Evolutionary conservation across 2,329 filamentous ascomycete species (phyloP), one percentile per base, ranked within the genome.

Genomic region (Botrytis tulipae): DNA sequence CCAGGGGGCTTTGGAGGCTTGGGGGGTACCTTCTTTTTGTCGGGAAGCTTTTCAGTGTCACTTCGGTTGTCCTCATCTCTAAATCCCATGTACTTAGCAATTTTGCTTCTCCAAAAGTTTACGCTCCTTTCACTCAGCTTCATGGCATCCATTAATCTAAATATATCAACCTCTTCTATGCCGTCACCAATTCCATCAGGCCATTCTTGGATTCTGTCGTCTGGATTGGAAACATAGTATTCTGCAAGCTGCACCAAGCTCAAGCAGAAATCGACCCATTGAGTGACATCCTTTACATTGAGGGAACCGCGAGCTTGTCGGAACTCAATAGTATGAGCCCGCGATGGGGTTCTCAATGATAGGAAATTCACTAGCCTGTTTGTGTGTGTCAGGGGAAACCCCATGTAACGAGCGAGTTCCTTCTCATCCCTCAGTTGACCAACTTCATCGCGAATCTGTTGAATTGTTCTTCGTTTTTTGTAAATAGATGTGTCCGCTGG

Each of bases 201-300:
- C 75, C 73, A 78, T 20, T 54, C 68, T 37, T 73, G 70, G 1
- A 76, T 66, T 42, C 65, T 70, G 29, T n/a, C 35, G 10, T 67
- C 61, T 40, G 74, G 72, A 51, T 77, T 59, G 2, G 63, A 37
- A 20, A 60, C 71, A 70, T 78, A 77, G 32, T 71, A 71, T 25
- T 75, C 61, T 1, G 78, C 77, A 3, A 80, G 71, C 9, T 73
- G 63, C 0, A 79, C 73, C 16, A 80, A 69, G 25, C 70, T 73
- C 22, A 78, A 57, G 59, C 78, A 79, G 65, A 79, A 79, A 16
- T 79, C 76, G 7, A 78, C 74, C 77, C 77, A 79, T 20, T 74
- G 61, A 22, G 35, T 57, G 22, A 79, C 73, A 59, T 78, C 74
- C 7, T 69, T 51, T n/a, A 59, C 16, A 32, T 74, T 59, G 4